Conservation (phyloP, 1,284 basidiomycete genomes). For the Coniferiporia weirii region DNA sequence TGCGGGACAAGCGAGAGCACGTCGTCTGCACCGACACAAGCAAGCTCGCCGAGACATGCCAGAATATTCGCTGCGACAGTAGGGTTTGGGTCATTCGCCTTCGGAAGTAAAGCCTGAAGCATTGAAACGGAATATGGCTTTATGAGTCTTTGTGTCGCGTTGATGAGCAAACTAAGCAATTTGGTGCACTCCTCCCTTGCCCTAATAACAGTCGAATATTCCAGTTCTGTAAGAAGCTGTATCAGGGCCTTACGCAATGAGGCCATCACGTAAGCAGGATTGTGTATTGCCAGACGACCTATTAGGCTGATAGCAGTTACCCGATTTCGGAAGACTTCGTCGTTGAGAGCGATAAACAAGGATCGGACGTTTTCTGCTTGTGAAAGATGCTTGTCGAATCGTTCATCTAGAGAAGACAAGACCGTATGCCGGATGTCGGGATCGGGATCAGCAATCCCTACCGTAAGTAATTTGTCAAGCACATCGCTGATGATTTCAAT, state of each 20-base stretch:
- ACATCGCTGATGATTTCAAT: slow-evolving; percentile 98
- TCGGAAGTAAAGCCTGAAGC: slow-evolving; percentile 85
- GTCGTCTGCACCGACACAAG: slow-evolving; percentile 92
- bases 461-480: slow-evolving; percentile 92
- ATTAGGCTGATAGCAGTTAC: slow-evolving; percentile 89
- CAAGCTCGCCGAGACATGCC: slow-evolving; percentile 92
- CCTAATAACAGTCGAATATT: slow-evolving; percentile 90
- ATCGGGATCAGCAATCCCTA: slow-evolving; percentile 96
- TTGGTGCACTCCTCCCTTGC: slow-evolving; percentile 92
- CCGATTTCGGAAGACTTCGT: slow-evolving; percentile 93
- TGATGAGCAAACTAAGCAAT: slow-evolving; percentile 81
- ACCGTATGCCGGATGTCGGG: slow-evolving; percentile 85
- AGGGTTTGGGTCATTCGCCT: slow-evolving; percentile 81
- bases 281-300: slow-evolving; percentile 91
- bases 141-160: slow-evolving; percentile 90
- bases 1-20: slow-evolving; percentile 78
- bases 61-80: slow-evolving; percentile 91
- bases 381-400: slow-evolving; percentile 97
- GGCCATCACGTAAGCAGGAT: slow-evolving; percentile 99
- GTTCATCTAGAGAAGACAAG: slow-evolving; percentile 83
- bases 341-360: slow-evolving; percentile 96
- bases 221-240: slow-evolving; percentile 94
- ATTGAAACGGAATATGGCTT: slow-evolving; percentile 98
- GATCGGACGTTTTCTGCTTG: slow-evolving; percentile 98
- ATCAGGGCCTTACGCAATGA: slow-evolving; percentile 94